These are phyloP conservation scores for Jatropha multifida DNA, from an alignment of 441 rosid species.

Conservation along the genomic window DNA sequence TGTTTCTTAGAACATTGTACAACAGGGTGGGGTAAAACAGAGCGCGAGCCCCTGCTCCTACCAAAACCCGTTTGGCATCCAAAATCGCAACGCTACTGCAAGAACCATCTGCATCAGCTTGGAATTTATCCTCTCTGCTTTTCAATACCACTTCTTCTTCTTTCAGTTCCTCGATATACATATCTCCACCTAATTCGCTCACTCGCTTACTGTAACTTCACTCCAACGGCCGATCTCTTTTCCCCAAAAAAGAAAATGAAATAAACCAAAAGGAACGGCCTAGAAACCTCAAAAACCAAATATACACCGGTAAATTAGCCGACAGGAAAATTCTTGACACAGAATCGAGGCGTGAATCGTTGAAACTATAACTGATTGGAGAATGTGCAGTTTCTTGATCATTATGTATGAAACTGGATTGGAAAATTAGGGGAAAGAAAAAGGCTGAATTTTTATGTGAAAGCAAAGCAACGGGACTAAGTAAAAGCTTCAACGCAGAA, in stretches of 20 bases:
- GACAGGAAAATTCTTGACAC: background rate
- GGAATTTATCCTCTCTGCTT: background rate
- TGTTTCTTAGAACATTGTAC: constrained; percentile 54
- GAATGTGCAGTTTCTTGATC: background rate
- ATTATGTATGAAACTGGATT: background rate
- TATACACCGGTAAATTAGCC: background rate
- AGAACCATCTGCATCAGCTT: constrained; percentile 19
- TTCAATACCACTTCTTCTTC: constrained; percentile 31
- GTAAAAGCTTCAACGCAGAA: background rate
- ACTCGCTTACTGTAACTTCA: background rate
- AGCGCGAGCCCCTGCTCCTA: constrained; percentile 59
- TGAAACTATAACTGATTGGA: background rate
- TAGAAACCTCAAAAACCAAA: background rate
- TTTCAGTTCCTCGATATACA: constrained; percentile 50
- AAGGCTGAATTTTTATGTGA: background rate
- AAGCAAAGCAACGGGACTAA: background rate
- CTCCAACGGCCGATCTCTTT: background rate
- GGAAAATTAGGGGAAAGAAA: background rate
- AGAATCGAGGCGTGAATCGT: background rate
- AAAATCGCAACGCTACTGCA: constrained; percentile 20
- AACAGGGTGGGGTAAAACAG: constrained; percentile 60
- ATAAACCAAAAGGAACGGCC: background rate
- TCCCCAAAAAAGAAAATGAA: background rate
- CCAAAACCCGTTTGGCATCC: constrained; percentile 45
- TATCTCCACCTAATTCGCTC: constrained; percentile 16